Evolutionary conservation across 306 rosid species (phyloP).

Genomic region (Cucumis cinereus): DNA sequence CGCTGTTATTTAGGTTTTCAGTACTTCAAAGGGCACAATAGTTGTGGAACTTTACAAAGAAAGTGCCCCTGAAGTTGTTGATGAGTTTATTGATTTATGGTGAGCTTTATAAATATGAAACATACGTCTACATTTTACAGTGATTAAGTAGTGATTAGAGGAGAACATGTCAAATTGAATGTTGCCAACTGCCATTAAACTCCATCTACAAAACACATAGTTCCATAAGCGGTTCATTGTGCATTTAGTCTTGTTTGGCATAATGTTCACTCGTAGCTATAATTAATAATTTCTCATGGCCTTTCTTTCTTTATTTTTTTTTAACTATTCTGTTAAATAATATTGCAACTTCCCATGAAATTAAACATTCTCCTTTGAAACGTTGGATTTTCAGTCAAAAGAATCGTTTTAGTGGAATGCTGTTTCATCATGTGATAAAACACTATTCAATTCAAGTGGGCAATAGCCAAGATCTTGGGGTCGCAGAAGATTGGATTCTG

Average conservation of each 20-base stretch:
- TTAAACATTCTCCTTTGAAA: background rate
- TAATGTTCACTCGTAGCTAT: background rate
- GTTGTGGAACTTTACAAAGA: conserved; percentile 67
- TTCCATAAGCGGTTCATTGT: background rate
- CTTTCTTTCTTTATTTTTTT: background rate
- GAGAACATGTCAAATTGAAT: background rate
- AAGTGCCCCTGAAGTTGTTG: conserved; percentile 89
- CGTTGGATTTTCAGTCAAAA: conserved; percentile 58
- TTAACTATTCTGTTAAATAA: background rate
- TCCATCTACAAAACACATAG: background rate
- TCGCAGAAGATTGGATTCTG: conserved; percentile 68
- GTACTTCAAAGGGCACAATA: conserved; percentile 78
- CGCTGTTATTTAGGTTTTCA: conserved; percentile 37
- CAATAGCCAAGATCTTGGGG: conserved; percentile 48
- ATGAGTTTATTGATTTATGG: conserved; percentile 94
- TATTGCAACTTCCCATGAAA: background rate
- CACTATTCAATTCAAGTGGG: conserved; percentile 82
- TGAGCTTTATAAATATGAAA: conserved; percentile 25
- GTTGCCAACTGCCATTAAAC: background rate
- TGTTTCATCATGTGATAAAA: conserved; percentile 67
- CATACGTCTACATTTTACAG: background rate
- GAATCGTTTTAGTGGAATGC: conserved; percentile 75
- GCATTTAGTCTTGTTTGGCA: background rate
- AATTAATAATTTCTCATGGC: background rate
- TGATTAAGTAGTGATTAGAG: background rate